Base-by-base conservation (phyloP, 108 stramenopile genomes). In the Stephanodiscus triporus region DNA sequence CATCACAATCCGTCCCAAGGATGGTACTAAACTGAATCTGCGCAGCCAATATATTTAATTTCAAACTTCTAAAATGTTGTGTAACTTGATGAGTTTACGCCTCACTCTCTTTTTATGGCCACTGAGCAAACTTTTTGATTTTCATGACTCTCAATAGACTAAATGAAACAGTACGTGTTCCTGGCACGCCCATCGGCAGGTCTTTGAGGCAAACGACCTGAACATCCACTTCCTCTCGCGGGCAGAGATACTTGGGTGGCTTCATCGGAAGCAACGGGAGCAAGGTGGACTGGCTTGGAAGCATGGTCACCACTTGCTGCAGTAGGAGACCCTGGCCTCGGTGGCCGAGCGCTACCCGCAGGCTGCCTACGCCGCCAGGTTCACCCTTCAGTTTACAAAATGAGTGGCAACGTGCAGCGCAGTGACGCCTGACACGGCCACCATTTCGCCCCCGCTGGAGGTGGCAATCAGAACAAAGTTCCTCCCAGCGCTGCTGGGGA, bases 351-450 rank as follows among this genome's bases (percentile, higher is more conserved):
- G 5, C 32, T 78, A 59, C 63, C 77, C 77, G 17, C 77, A 78
- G 45, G 30, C 70, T 6, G 70, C 63, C 70, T 78, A 72, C 32
- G 63, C 63, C 4, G 63, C 63, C 4, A 54, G 77, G 7, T 27
- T 78, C 24, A 16, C n/a, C 38, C 9, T 19, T 22, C 14, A 45
- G 70, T 37, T 55, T 78, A 1, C 70, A 78, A 45, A 23, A 32
- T 9, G 55, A 78, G 32, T 72, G 77, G 77, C 70, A 78, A 66
- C 30, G 17, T 78, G 51, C 32, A 34, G 32, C 32, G 47, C 56
- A n/a, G 16, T 55, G 72, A 11, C 40, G 40, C 9, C 40, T 34
- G 32, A 34, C 4, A 62, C 63, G 4, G 60, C 30, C 2, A 29
- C 70, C 70, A 60, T 4, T 34, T 66, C 6, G 70, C n/a, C 27